phyloP scores from a whole-genome alignment of 352 stramenopile genomes.

The Poterioochromonas sp. region DNA sequence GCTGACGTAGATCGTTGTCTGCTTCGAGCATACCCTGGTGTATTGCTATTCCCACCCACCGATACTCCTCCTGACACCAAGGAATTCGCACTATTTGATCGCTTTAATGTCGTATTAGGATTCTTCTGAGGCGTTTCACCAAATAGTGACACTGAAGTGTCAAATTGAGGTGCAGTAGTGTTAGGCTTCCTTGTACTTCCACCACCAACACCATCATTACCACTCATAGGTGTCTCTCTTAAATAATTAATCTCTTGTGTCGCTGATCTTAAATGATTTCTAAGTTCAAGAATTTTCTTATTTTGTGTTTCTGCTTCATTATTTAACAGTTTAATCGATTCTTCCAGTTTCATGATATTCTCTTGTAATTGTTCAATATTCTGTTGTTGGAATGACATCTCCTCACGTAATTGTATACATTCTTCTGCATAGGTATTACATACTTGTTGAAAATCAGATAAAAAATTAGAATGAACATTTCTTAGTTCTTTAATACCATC shows the following conservation, averaged over 20 bases:
- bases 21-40: too few relatives aligned
- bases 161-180: background rate
- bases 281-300: conserved; percentile 1
- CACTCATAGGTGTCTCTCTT: background rate
- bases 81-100: background rate
- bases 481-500: background rate
- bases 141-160: background rate
- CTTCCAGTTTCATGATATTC: background rate
- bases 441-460: conserved; percentile 9
- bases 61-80: background rate
- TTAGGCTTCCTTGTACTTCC: too few relatives aligned
- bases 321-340: background rate
- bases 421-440: background rate
- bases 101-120: background rate
- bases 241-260: background rate
- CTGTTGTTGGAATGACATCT: background rate
- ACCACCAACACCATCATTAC: background rate
- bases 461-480: background rate
- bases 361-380: conserved; percentile 2
- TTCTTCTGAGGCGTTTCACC: background rate
- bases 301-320: background rate
- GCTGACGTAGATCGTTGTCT: background rate
- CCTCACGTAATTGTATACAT: background rate
- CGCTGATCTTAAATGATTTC: background rate
- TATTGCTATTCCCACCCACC: too few relatives aligned